These are phyloP conservation scores for Kluyveromyces sp. DNA, from an alignment of 1,139 yeast species.

Conservation along the genomic window DNA sequence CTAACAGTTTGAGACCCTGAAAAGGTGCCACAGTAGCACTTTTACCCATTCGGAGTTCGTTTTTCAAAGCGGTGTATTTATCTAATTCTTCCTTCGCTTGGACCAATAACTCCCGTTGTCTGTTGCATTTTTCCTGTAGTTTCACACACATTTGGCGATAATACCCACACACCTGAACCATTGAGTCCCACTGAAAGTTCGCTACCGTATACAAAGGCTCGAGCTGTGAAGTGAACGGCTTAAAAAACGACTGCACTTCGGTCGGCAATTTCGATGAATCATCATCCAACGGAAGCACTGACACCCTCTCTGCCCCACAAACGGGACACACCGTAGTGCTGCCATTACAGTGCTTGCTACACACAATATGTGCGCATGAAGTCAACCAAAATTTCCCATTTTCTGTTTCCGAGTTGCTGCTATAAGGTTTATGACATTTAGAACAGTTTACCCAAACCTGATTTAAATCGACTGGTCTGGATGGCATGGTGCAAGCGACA, in stretches of 20 bases:
- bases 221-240: conserved; percentile 17
- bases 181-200: conserved; percentile 19
- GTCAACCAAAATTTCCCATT: conserved; percentile 15
- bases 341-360: conserved; percentile 15
- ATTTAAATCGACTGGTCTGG: conserved; percentile 8
- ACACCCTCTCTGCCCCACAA: conserved; percentile 15
- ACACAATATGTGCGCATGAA: conserved; percentile 25
- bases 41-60: conserved; percentile 9
- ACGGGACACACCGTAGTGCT: conserved; percentile 13
- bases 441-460: conserved; percentile 20
- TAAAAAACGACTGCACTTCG: conserved; percentile 20
- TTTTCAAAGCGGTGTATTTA: conserved; percentile 14
- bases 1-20: background rate
- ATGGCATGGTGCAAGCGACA: no score
- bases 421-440: conserved; percentile 17
- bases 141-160: conserved; percentile 18
- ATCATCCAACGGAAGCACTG: conserved; percentile 13
- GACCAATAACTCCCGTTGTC: conserved; percentile 20
- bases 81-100: conserved; percentile 22
- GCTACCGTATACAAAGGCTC: conserved; percentile 20
- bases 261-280: conserved; percentile 13
- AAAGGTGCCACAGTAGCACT: conserved; percentile 6
- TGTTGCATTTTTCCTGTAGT: conserved; percentile 18
- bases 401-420: conserved; percentile 7
- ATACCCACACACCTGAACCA: conserved; percentile 18